These are phyloP conservation scores for Termitomyces sp. DNA, from an alignment of 768 basidiomycete species.

Conservation along the genomic window DNA sequence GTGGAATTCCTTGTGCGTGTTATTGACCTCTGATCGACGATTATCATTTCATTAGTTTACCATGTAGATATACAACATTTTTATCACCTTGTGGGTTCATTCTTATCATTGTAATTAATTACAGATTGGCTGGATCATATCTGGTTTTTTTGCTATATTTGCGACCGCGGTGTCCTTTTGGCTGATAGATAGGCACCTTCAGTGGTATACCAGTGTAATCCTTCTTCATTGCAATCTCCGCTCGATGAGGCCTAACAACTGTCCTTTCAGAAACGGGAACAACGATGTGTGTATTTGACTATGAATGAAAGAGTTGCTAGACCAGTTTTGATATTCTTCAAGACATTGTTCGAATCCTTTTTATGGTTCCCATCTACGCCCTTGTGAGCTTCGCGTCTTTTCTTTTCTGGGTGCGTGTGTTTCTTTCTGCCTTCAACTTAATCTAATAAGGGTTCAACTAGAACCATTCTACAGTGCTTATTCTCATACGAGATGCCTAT, in stretches of 20 bases:
- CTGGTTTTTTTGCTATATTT: conserved; percentile 54
- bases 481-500: conserved; percentile 71
- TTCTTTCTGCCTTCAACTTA: background rate
- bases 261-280: conserved; percentile 56
- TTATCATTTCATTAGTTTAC: conserved; percentile 38
- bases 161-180: conserved; percentile 61
- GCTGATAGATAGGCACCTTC: conserved; percentile 71
- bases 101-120: background rate
- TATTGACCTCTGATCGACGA: background rate
- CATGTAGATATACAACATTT: conserved; percentile 38
- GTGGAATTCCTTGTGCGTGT: background rate
- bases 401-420: conserved; percentile 59
- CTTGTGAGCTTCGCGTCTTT: conserved; percentile 65
- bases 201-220: conserved; percentile 68
- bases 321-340: background rate
- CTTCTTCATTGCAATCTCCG: background rate
- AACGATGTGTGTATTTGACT: conserved; percentile 46
- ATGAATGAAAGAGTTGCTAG: background rate
- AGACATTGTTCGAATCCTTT: conserved; percentile 73
- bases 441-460: conserved; percentile 17
- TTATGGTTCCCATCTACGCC: conserved; percentile 79
- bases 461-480: conserved; percentile 66
- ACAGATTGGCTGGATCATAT: conserved; percentile 69
- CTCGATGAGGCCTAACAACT: background rate
- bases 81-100: background rate